Conservation (phyloP, 2,329 filamentous ascomycete species). For the Leptographium radiaticola region DNA sequence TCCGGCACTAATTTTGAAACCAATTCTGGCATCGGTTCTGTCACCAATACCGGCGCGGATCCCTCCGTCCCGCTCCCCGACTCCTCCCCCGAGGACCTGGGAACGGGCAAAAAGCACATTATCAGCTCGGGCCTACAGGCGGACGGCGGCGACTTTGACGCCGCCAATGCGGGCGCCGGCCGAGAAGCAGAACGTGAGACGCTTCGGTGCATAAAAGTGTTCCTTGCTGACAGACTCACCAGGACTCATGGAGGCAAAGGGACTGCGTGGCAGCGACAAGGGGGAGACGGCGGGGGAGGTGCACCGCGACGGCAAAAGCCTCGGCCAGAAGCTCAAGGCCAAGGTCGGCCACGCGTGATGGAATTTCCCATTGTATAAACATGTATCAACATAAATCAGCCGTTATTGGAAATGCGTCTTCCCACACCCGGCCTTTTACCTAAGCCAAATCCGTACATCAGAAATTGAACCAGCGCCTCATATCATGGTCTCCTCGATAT, state of each 20-base stretch:
- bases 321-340: background rate
- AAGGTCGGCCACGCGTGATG: background rate
- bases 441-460: background rate
- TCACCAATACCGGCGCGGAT: background rate
- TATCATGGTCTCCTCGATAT: background rate
- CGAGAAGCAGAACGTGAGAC: conserved; percentile 49
- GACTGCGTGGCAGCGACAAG: background rate
- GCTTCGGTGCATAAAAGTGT: conserved; percentile 13
- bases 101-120: conserved; percentile 43
- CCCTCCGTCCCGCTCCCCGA: background rate
- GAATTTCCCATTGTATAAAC: too few species aligned
- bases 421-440: too few species aligned
- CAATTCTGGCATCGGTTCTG: background rate
- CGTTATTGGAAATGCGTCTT: too few species aligned
- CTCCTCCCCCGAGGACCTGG: conserved; percentile 10
- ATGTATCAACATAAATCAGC: too few species aligned
- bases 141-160: conserved; percentile 58
- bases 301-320: background rate
- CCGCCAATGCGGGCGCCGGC: conserved; percentile 48
- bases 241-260: background rate
- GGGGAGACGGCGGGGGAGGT: background rate
- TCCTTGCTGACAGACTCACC: background rate
- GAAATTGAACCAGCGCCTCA: background rate
- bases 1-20: background rate
- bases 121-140: conserved; percentile 44